These are phyloP conservation scores for Phytophthora pini DNA, from an alignment of 352 stramenopile genomes.

Conservation along the genomic window DNA sequence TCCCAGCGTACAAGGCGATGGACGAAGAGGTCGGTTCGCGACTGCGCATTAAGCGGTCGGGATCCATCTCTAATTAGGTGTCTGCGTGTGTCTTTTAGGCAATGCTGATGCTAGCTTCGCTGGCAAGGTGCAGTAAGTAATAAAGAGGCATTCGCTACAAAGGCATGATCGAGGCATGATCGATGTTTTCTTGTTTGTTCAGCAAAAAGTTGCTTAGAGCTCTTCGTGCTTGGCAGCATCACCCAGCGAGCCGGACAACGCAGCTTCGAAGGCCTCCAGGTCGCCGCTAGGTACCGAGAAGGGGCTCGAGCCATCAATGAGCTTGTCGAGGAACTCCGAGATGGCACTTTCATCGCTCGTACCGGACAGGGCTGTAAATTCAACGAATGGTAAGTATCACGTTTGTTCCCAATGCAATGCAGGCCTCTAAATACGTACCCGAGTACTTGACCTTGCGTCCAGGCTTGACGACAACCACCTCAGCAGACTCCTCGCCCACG, in stretches of 20 bases:
- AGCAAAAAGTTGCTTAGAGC: slow-evolving; percentile 14
- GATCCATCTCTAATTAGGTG: slow-evolving; percentile 55
- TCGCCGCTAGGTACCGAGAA: slow-evolving; percentile 43
- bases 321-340: slow-evolving; percentile 63
- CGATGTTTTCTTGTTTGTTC: slow-evolving; percentile 11
- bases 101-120: slow-evolving; percentile 1
- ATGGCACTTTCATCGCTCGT: slow-evolving; percentile 43
- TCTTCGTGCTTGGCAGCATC: slow-evolving; percentile 36
- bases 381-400: slow-evolving; percentile 5
- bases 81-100: slow-evolving; percentile 2
- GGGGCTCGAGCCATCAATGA: slow-evolving; percentile 64
- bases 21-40: slow-evolving; percentile 74
- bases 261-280: slow-evolving; percentile 32
- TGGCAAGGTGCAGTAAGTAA: slow-evolving; percentile 16
- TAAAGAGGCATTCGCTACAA: slow-evolving; percentile 26
- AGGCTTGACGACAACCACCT: slow-evolving; percentile 68
- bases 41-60: slow-evolving; percentile 65
- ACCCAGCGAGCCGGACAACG: slow-evolving; percentile 14
- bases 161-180: background rate
- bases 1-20: slow-evolving; percentile 76
- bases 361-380: slow-evolving; percentile 41
- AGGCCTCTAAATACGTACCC: slow-evolving; percentile 36
- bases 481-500: slow-evolving; percentile 32
- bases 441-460: slow-evolving; percentile 68
- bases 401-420: no score